These are phyloP conservation scores for Fusarium sp. DNA, from an alignment of 2,329 filamentous ascomycete genomes.

Conservation along the genomic window DNA sequence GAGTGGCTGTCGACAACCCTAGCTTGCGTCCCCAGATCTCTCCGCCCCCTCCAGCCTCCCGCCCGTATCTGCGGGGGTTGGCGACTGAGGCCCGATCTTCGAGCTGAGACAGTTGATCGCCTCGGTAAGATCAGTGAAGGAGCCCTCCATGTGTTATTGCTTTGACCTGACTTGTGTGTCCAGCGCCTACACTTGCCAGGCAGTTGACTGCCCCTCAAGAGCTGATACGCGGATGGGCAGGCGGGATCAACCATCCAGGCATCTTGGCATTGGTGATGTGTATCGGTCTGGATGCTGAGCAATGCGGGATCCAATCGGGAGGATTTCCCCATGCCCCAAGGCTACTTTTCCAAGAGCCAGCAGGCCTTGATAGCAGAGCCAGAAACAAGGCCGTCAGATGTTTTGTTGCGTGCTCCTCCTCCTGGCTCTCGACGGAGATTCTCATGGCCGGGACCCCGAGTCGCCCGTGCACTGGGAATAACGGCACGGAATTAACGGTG, in stretches of 20 bases:
- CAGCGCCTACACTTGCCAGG: background rate
- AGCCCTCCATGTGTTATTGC: background rate
- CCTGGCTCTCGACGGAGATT: conserved; percentile 6
- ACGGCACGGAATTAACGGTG: conserved; percentile 7
- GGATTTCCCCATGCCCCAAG: background rate
- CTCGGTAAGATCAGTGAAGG: background rate
- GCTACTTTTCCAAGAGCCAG: background rate
- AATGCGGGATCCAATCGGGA: background rate
- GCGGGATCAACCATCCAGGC: background rate
- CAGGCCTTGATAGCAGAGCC: background rate
- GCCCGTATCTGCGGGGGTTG: background rate
- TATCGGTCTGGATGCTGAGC: background rate
- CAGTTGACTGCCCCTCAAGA: background rate
- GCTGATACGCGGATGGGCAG: background rate
- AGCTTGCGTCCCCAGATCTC: background rate
- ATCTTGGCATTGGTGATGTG: background rate
- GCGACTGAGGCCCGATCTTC: background rate
- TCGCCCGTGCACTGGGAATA: conserved; percentile 31
- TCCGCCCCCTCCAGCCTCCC: background rate
- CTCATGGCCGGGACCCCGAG: conserved; percentile 13
- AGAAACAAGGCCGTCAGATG: background rate
- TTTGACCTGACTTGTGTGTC: background rate
- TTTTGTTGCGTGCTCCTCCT: background rate
- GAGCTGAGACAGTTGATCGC: background rate
- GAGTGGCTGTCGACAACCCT: background rate